Base-by-base conservation (phyloP, 176 grass and related monocot genomes). In the Carex kokanica region DNA sequence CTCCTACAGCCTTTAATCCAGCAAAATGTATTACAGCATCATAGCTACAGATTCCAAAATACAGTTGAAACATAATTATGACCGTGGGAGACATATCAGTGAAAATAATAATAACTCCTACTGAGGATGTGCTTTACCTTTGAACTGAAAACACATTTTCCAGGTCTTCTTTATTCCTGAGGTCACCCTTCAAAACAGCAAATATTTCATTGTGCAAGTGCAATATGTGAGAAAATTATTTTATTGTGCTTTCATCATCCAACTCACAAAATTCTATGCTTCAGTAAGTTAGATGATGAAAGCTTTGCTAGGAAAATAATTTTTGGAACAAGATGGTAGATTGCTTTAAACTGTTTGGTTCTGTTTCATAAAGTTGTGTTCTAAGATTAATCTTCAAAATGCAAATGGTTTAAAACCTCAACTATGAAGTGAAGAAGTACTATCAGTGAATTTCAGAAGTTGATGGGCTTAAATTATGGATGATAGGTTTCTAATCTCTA, bases 1-100 rank as follows among this genome's bases (percentile, higher is more conserved):
- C 92, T 55, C 89, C 95, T 21, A 98, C 95, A 59, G 95, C 91
- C 80, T 98, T 98, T 0, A 98, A 82, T 53, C 92, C 92, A 38
- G 93, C 93, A 86, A 98, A 95, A 89, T 98, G 92, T 49, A 98
- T 79, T 45, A 98, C 91, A 72, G 91, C 96, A 60, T 95, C 96
- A 72, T 98, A 98, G 69, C 95, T 98, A 41, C 38, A 78, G 53
- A 82, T 72, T 17, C 47, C 66, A 61, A 54, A 25, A 29, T 52
- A 54, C 9, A 54, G 40, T 75, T 53, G 8, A 52, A 29, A 53
- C 14, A 67, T 3, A 25, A 27, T 54, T 52, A 75, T 53, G 12
- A 27, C 16, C 13, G 36, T 25, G 38, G 24, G 54, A 61, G 17
- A 31, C 14, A 51, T 16, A 18, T 40, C 0, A 75, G 6, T 60